Conservation (phyloP, 208 protist genomes). For the Leishmania martiniquensis region DNA sequence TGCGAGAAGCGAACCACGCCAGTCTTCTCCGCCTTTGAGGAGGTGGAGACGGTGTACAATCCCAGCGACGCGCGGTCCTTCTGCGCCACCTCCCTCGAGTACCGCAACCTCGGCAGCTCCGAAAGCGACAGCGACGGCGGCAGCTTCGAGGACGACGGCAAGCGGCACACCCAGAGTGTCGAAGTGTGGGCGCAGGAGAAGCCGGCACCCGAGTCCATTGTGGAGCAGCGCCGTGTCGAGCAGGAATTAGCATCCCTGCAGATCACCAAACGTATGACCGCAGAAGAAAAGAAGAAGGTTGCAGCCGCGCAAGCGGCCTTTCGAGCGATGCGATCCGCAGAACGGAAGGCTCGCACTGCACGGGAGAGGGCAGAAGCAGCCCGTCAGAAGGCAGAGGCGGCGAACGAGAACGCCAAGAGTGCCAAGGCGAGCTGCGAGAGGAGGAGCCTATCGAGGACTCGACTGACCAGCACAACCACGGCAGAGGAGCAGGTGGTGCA, state of each 20-base stretch:
- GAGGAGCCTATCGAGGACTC: not conserved
- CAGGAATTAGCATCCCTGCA: not conserved
- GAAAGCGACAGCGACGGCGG: not conserved
- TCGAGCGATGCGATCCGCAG: not conserved
- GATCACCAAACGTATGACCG: not conserved
- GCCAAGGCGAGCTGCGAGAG: not conserved
- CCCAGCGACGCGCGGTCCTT: not conserved
- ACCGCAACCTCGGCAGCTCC: slow-evolving; percentile 2
- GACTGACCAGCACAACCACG: not conserved
- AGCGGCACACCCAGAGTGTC: not conserved
- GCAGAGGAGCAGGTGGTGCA: not conserved
- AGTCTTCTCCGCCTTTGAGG: not conserved
- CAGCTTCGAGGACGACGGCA: not conserved
- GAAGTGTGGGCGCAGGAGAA: not conserved
- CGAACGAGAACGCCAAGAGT: not conserved
- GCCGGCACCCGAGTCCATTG: not conserved
- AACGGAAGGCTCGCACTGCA: not conserved
- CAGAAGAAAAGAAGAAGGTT: not conserved
- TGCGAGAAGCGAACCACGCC: slow-evolving; percentile 2
- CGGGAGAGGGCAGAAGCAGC: not conserved
- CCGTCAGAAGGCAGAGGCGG: not conserved
- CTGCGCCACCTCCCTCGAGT: not conserved
- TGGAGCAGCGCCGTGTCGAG: slow-evolving; percentile 7
- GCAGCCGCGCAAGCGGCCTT: not conserved
- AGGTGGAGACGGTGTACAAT: not conserved